phyloP scores from a whole-genome alignment of 805 yeast species.

The Pichia manshurica region DNA sequence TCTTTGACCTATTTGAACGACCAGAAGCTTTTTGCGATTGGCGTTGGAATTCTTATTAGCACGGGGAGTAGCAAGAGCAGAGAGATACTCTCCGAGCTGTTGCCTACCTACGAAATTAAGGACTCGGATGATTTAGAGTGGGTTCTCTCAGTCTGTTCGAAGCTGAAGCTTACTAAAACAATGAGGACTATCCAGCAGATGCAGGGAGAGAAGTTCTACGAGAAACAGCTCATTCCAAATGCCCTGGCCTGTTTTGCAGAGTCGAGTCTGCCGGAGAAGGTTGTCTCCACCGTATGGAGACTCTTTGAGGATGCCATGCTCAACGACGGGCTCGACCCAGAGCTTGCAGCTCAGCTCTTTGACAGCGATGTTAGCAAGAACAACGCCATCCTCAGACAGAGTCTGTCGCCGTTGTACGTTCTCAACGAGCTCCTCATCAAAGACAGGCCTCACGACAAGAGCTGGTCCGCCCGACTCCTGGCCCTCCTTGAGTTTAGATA shows the following conservation, averaged over 20 bases:
- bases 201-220: slow-evolving; percentile 37
- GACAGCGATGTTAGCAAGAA: not conserved
- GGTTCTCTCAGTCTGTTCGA: slow-evolving; percentile 68
- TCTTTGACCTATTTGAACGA: slow-evolving; percentile 49
- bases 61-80: slow-evolving; percentile 40
- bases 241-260: slow-evolving; percentile 59
- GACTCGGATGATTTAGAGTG: slow-evolving; percentile 77
- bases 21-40: slow-evolving; percentile 56
- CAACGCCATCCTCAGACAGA: slow-evolving; percentile 56
- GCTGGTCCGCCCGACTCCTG: slow-evolving; percentile 27
- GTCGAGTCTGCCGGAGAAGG: slow-evolving; percentile 52
- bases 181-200: slow-evolving; percentile 50
- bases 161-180: slow-evolving; percentile 53
- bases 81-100: slow-evolving; percentile 46
- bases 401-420: slow-evolving; percentile 67
- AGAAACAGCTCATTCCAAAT: slow-evolving; percentile 40
- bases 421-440: slow-evolving; percentile 44
- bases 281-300: slow-evolving; percentile 50
- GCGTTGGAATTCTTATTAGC: slow-evolving; percentile 55
- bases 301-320: slow-evolving; percentile 56
- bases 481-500: slow-evolving; percentile 45
- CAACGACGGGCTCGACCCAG: slow-evolving; percentile 37
- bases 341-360: slow-evolving; percentile 3
- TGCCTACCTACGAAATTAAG: slow-evolving; percentile 55
- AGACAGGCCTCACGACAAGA: slow-evolving; percentile 21